These are phyloP conservation scores for Eucalyptus cloeziana DNA, from an alignment of 345 rosid species.

Conservation along the genomic window DNA sequence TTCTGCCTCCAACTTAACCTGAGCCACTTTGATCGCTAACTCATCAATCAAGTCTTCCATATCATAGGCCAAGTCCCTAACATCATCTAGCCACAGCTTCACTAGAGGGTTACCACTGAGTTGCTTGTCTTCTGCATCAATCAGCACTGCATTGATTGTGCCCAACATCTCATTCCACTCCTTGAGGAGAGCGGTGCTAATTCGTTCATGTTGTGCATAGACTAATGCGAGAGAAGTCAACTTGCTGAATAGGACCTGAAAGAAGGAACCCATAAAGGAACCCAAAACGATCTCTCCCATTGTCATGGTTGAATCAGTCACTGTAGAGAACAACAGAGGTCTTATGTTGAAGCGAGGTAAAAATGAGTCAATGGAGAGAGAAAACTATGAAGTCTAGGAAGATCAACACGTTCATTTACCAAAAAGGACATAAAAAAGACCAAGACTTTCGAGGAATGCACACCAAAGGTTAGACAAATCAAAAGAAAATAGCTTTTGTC, in stretches of 20 bases:
- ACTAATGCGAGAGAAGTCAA: not conserved
- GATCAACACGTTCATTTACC: not conserved
- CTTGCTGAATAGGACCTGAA: fast-evolving
- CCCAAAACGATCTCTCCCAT: not conserved
- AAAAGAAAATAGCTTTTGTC: not conserved
- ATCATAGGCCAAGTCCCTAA: not conserved
- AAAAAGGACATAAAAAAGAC: not conserved
- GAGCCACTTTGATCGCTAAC: not conserved
- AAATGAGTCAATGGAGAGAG: not conserved
- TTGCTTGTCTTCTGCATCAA: not conserved
- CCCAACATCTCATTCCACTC: not conserved
- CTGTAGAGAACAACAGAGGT: not conserved
- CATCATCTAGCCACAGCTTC: not conserved
- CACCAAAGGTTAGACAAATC: not conserved
- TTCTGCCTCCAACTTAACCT: not conserved
- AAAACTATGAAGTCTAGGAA: not conserved
- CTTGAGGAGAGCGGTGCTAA: not conserved
- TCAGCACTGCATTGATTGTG: not conserved
- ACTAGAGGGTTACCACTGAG: not conserved
- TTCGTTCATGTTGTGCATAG: not conserved
- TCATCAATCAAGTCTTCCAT: not conserved
- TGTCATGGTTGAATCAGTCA: not conserved
- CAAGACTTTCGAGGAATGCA: not conserved
- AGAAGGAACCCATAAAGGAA: not conserved
- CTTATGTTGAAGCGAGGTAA: not conserved